Conservation (phyloP, 345 rosid species). For the Citrus sinensis region DNA sequence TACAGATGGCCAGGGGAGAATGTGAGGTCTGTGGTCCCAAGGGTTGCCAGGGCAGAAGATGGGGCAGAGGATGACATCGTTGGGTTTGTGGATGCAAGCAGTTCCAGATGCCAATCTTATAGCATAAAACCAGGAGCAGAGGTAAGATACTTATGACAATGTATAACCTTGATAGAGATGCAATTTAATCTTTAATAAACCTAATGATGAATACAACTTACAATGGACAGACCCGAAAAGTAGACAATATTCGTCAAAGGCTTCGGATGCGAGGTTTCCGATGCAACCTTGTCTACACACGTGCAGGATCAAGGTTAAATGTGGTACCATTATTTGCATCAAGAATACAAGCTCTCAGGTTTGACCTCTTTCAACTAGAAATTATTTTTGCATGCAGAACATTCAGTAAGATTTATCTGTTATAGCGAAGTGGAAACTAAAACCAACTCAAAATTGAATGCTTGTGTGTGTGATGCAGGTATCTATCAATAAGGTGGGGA, state of each 20-base stretch:
- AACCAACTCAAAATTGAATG: neutral
- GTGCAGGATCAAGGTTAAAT: slow-evolving; percentile 64
- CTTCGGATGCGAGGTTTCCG: slow-evolving; percentile 87
- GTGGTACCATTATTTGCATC: slow-evolving; percentile 78
- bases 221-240: slow-evolving; percentile 51
- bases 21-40: slow-evolving; percentile 41
- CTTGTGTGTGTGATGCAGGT: slow-evolving; percentile 42
- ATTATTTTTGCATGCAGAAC: neutral
- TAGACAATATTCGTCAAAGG: slow-evolving; percentile 68
- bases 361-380: neutral
- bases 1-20: slow-evolving; percentile 94
- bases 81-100: slow-evolving; percentile 42
- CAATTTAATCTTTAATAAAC: neutral
- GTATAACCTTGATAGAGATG: slow-evolving; percentile 1
- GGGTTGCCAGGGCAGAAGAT: slow-evolving; percentile 56
- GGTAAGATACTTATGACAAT: slow-evolving; percentile 35
- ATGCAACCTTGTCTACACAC: slow-evolving; percentile 64
- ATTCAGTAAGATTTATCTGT: neutral
- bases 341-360: slow-evolving; percentile 86
- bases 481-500: slow-evolving; percentile 83
- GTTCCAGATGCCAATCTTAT: slow-evolving; percentile 62
- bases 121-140: slow-evolving; percentile 62
- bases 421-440: neutral
- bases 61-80: slow-evolving; percentile 44
- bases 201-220: slow-evolving; percentile 14